Evolutionary conservation across 2,329 filamentous ascomycete species (phyloP), one percentile per base, ranked within the genome.

Genomic region (Coleophoma eucalyptorum): DNA sequence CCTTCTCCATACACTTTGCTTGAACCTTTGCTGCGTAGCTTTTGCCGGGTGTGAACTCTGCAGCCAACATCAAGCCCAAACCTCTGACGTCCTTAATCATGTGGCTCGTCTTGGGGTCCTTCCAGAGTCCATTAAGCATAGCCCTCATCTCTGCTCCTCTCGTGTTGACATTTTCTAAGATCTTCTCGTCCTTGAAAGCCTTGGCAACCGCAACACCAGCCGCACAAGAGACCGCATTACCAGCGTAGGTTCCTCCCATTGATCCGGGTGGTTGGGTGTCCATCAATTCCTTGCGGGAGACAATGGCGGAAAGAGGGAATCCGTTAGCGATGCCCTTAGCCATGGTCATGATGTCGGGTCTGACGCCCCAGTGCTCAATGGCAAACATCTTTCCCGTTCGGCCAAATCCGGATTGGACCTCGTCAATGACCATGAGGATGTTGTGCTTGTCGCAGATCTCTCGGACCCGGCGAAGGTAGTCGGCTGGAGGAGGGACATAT

Each of bases 331-430:
- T 95, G 60, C 93, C 93, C 77, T 97, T 97, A 66, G 92, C 93
- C 43, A 97, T 83, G 46, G 95, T 84, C 21, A 97, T 85, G 63
- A 97, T 80, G 67, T 97, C 93, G 35, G 92, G 92, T 76, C 91
- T 92, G 76, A 97, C 89, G 60, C 86, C 89, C 52, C 87, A 86
- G 90, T 93, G 96, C 72, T 97, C 84, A 65, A 89, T 86, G 76
- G 90, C 96, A 49, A 97, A 84, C 75, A 97, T 86, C 66, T 88
- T 89, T 48, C 93, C 93, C n/a, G 93, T 97, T 56, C 93, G 85
- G 48, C 90, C 93, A 66, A 97, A 96, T 57, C 92, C 92, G 6
- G 92, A 97, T 73, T 97, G 93, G 63, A 97, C 96, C 78, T 97
- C 93, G 68, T 97, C 93, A 67, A 89, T 94, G 69, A 97, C 96